phyloP scores from a whole-genome alignment of 495 filamentous ascomycete genomes.

The Penicillium psychrofluorescens region DNA sequence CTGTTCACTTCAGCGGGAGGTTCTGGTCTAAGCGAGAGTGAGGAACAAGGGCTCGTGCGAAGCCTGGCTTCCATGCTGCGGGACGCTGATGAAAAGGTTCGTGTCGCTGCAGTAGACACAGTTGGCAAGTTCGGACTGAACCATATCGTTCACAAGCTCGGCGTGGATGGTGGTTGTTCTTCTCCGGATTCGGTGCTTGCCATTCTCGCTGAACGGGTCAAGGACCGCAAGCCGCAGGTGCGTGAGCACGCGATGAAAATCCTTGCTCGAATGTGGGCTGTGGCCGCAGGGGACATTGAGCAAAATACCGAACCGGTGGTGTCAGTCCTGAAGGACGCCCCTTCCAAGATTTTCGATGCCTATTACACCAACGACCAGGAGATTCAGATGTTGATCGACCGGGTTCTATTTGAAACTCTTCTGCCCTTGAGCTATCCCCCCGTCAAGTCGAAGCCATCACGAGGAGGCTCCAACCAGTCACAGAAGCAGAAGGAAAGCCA shows the following conservation, averaged over 20 bases:
- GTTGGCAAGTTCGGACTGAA: conserved; percentile 70
- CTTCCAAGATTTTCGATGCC: conserved; percentile 77
- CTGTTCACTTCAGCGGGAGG: conserved; percentile 76
- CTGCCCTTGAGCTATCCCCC: conserved; percentile 82
- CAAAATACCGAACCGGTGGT: conserved; percentile 70
- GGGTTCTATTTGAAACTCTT: conserved; percentile 78
- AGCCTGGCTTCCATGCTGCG: conserved; percentile 72
- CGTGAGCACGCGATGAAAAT: conserved; percentile 80
- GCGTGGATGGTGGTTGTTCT: conserved; percentile 60
- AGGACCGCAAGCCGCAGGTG: conserved; percentile 76
- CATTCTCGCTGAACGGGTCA: conserved; percentile 78
- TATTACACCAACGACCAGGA: conserved; percentile 88
- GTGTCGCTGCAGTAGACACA: conserved; percentile 76
- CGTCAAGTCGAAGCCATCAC: conserved; percentile 59
- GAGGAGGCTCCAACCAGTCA: conserved; percentile 51
- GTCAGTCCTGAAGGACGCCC: conserved; percentile 66
- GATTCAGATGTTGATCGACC: conserved; percentile 75
- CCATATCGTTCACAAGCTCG: conserved; percentile 75
- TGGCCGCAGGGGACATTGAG: conserved; percentile 79
- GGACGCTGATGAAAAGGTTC: conserved; percentile 85
- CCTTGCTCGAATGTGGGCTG: conserved; percentile 82
- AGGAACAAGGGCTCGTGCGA: conserved; percentile 65
- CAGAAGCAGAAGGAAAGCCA: conserved; percentile 50
- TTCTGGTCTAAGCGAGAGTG: conserved; percentile 69
- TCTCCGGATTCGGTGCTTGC: conserved; percentile 64